Evolutionary conservation across 495 filamentous ascomycete genomes (phyloP).

Genomic region (Penicillium waksmanii): DNA sequence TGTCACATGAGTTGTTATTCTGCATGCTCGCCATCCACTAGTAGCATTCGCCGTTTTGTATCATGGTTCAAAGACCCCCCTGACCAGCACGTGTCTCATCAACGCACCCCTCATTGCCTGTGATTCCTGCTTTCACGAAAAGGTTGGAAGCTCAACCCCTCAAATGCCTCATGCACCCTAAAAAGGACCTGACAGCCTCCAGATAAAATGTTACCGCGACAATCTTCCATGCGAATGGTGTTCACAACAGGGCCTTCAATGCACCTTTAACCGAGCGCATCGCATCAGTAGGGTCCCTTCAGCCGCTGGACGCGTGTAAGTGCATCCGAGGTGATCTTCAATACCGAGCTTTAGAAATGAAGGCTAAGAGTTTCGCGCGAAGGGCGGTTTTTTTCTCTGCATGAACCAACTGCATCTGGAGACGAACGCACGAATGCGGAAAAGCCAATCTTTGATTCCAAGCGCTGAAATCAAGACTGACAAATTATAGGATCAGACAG

Average conservation of each 20-base stretch:
- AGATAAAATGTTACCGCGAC: constrained; percentile 1
- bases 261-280: background rate
- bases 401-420: background rate
- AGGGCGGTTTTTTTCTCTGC: background rate
- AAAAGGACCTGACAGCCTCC: background rate
- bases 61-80: background rate
- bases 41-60: background rate
- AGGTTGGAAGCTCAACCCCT: background rate
- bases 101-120: background rate
- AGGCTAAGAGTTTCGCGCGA: background rate
- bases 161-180: background rate
- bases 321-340: background rate
- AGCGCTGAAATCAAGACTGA: background rate
- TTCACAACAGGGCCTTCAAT: background rate
- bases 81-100: background rate
- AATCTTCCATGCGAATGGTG: constrained; percentile 3
- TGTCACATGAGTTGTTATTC: background rate
- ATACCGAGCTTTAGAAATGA: background rate
- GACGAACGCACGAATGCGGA: background rate
- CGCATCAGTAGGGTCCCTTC: background rate
- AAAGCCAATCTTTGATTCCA: background rate
- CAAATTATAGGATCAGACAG: background rate
- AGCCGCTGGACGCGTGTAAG: background rate
- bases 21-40: background rate
- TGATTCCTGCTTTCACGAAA: background rate